Evolutionary conservation across 257 asterid genomes (phyloP), one percentile per base, ranked within the genome.

Genomic region (Plantago ovata): DNA sequence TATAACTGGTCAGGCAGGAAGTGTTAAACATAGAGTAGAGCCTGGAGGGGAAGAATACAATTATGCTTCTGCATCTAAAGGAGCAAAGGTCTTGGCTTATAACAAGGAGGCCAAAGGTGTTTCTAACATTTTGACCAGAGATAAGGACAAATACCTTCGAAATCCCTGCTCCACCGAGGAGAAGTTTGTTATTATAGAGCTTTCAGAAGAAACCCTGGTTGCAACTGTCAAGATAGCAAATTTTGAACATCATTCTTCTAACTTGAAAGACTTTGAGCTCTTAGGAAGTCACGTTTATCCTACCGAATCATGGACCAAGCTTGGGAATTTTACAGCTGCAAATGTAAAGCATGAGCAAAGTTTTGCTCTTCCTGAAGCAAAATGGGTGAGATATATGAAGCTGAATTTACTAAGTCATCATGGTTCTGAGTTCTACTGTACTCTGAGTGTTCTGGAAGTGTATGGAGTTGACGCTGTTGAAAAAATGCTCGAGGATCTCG

Each of bases 21-120:
- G 85, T 70, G 63, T 82, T 46, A 74, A 62, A 55, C 96, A 84
- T 55, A 76, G 95, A 74, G 78, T 86, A 46, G 99, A 93, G 82
- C 96, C 97, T 18, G 94, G 92, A 67, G 99, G 99, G 20, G 71
- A 78, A 36, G 96, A 84, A 62, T 89, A 89, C 76, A 93, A 93
- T 64, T 93, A 86, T 56, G 99, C 99, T 32, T 89, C 97, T 38
- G 74, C 94, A 36, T 82, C 97, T 13, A 86, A 86, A 75, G 99
- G 99, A 62, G 97, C 99, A 41, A 93, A 93, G 67, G 95, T 89
- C 61, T 64, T 93, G 74, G 81, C 84, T 14, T 77, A 63, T 77
- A 93, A 93, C 72, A 93, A 89, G 77, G 99, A 93, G 82, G 94
- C 95, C 22, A 83, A 93, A 65, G 99, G 99, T 58, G 97, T 96